Evolutionary conservation across 192 early-diverging fungal species (phyloP), one percentile per base, ranked within the genome.

Genomic region (Coemansia sp.): DNA sequence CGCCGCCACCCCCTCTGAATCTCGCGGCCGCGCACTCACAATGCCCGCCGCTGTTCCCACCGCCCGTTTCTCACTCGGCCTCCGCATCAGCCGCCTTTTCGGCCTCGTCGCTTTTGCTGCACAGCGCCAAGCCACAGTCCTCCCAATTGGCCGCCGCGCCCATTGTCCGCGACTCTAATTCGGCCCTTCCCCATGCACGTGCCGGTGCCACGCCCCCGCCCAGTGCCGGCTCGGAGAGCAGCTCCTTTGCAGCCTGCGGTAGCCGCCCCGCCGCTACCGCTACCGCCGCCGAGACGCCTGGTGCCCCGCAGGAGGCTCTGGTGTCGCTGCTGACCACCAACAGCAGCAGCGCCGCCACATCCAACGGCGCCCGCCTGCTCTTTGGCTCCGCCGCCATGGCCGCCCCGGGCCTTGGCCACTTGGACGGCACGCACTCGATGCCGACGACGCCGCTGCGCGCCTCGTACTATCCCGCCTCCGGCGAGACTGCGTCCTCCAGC

Each of bases 311-410:
- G 2, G 53, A 47, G 15, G 18, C 51, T 2, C 55, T 56, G 58
- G 65, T 60, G 25, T 51, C 58, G 25, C 57, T 72, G 43, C 57
- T 72, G 33, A 64, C 69, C 19, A 46, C 28, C 46, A 63, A 42
- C 34, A 64, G 69, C 50, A 61, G 69, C 53, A 64, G 69, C 53
- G 53, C 69, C 6, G 61, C 69, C 47, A 72, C 61, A 10, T 61
- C 69, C 33, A 72, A 64, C 38, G 52, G 69, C 17, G 63, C 58
- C 3, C 70, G 55, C 25, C 46, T 73, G 45, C 55, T 73, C 32
- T 46, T 73, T 19, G 42, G 11, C 11, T 32, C 27, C 24, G 32
- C 48, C 13, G 34, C 53, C 24, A 43, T 51, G 19, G 18, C 33
- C 28, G 20, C 50, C 26, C 28, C 53, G 15, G 62, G 44, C 30